A percentile compares a stretch with the other conserved stretches of the same genome.
These are phyloP conservation scores for Linanthus parryae DNA, from an alignment of 148 eudicot species.

Conservation along the genomic window DNA sequence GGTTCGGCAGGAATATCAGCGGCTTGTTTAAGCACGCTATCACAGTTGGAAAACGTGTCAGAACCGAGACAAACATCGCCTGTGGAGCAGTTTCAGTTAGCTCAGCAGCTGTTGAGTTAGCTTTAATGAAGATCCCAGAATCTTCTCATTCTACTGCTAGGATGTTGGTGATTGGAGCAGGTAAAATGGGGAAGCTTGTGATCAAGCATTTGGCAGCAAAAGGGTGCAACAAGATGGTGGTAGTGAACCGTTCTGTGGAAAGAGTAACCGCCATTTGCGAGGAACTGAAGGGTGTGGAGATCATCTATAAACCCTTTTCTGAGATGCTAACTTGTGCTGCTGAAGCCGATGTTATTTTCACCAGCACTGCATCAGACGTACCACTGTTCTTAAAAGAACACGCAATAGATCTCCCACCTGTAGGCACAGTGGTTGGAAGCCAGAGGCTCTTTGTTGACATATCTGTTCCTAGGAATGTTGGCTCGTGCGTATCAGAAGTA, in stretches of 20 bases:
- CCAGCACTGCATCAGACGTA: slow-evolving; percentile 36
- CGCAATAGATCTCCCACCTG: slow-evolving; percentile 22
- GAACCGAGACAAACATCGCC: slow-evolving; percentile 45
- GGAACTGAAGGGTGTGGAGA: slow-evolving; percentile 31
- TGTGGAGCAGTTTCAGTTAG: slow-evolving; percentile 56
- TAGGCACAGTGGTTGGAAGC: slow-evolving; percentile 14
- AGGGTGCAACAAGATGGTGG: slow-evolving; percentile 41
- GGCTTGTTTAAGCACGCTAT: slow-evolving; percentile 49
- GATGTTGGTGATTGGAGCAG: slow-evolving; percentile 54
- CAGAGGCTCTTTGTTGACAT: slow-evolving; percentile 39
- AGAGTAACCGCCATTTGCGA: slow-evolving; percentile 29
- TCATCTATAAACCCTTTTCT: slow-evolving; percentile 28
- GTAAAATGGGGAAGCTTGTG: slow-evolving; percentile 57
- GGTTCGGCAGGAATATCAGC: slow-evolving; percentile 46
- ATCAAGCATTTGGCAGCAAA: slow-evolving; percentile 48
- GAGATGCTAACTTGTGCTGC: slow-evolving; percentile 34
- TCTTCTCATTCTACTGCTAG: slow-evolving; percentile 23
- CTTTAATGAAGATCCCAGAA: slow-evolving; percentile 31
- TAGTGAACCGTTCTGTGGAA: slow-evolving; percentile 42
- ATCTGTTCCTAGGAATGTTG: slow-evolving; percentile 52
- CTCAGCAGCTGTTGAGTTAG: slow-evolving; percentile 54
- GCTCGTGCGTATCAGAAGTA: slow-evolving; percentile 29
- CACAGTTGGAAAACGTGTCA: slow-evolving; percentile 46
- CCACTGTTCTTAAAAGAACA: slow-evolving; percentile 33
- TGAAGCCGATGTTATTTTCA: slow-evolving; percentile 48